Percentiles rank a stretch among this genome's conserved stretches.
phyloP scores from a whole-genome alignment of 2,329 filamentous ascomycete species.

The Thermoascus crustaceus region DNA sequence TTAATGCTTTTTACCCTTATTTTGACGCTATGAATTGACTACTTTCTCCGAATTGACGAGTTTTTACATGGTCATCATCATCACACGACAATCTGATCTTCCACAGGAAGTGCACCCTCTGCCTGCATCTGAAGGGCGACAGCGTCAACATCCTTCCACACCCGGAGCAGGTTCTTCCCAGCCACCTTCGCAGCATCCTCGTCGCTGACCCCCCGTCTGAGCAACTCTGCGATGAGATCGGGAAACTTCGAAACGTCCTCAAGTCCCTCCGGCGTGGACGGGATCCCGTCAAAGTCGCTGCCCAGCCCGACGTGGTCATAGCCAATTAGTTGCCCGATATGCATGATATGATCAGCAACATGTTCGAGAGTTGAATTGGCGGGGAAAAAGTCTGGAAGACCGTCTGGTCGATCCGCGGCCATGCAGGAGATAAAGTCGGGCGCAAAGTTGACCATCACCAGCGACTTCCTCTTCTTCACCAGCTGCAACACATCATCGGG shows the following conservation, averaged over 20 bases:
- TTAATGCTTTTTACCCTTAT: no score
- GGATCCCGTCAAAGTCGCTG: conserved; percentile 73
- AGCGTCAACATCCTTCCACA: conserved; percentile 71
- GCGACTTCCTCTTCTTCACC: conserved; percentile 61
- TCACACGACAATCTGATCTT: conserved; percentile 29
- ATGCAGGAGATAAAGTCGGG: conserved; percentile 76
- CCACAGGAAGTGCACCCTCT: conserved; percentile 40
- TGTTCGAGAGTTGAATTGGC: conserved; percentile 65
- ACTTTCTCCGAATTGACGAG: conserved; percentile 4
- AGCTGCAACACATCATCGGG: conserved; percentile 73
- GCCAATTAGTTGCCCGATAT: conserved; percentile 76
- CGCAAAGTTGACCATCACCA: conserved; percentile 89
- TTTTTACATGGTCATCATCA: no score
- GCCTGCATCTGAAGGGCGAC: conserved; percentile 60
- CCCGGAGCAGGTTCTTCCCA: conserved; percentile 72
- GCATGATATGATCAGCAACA: conserved; percentile 69
- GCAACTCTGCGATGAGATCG: conserved; percentile 64
- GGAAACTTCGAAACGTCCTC: conserved; percentile 83
- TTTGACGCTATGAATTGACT: no score
- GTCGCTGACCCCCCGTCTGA: conserved; percentile 66
- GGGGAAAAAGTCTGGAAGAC: conserved; percentile 60
- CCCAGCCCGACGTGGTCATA: conserved; percentile 84
- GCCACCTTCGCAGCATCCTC: conserved; percentile 65
- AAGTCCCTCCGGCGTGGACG: conserved; percentile 58
- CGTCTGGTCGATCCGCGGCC: conserved; percentile 49